These are phyloP conservation scores for Ceratocystis diversiconidia DNA, from an alignment of 2,329 filamentous ascomycete genomes.

Conservation along the genomic window DNA sequence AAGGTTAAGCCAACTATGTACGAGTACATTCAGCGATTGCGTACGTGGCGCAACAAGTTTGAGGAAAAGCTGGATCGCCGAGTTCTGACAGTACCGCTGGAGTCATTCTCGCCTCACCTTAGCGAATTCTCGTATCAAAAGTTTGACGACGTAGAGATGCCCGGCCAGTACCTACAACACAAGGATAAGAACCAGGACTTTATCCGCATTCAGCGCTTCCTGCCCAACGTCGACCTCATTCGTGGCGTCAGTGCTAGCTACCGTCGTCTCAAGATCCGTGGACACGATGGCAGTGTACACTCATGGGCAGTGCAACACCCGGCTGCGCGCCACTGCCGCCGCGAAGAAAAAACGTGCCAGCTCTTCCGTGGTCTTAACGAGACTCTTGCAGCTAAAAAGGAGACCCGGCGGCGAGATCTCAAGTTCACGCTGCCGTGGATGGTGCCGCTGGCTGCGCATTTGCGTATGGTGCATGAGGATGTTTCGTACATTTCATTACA, in stretches of 20 bases:
- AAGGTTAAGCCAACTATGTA: conserved; percentile 90
- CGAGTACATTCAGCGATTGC: conserved; percentile 94
- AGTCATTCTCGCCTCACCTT: conserved; percentile 76
- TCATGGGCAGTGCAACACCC: conserved; percentile 94
- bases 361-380: conserved; percentile 97
- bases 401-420: conserved; percentile 80
- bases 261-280: conserved; percentile 84
- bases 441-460: conserved; percentile 87
- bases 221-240: conserved; percentile 87
- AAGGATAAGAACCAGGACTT: conserved; percentile 99
- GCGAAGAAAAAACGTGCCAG: conserved; percentile 90
- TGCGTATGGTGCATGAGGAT: conserved; percentile 91
- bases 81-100: conserved; percentile 56
- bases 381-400: conserved; percentile 79
- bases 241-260: conserved; percentile 84
- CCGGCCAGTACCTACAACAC: conserved; percentile 90
- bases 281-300: conserved; percentile 94
- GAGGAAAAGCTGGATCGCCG: conserved; percentile 92
- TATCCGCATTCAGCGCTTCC: conserved; percentile 88
- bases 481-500: conserved; percentile 87
- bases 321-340: conserved; percentile 75
- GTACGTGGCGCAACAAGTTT: conserved; percentile 93
- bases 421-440: conserved; percentile 94
- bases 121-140: conserved; percentile 97
- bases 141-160: conserved; percentile 96